phyloP scores from a whole-genome alignment of 441 rosid genomes.

The Pelargonium australe region DNA sequence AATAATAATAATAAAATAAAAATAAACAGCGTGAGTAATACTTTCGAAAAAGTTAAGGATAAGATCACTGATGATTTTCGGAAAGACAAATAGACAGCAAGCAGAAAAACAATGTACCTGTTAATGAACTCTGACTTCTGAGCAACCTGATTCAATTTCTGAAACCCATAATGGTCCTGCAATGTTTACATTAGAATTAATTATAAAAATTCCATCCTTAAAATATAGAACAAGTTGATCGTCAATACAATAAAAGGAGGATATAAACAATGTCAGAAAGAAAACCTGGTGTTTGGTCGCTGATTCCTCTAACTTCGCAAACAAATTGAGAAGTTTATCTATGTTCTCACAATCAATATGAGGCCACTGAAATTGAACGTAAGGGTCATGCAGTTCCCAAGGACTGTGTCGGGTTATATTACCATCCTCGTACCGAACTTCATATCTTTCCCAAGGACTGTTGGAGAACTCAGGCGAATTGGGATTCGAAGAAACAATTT shows the following conservation, averaged over 20 bases:
- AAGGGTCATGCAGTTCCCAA: constrained; percentile 67
- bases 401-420: constrained; percentile 46
- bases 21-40: not conserved
- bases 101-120: constrained; percentile 31
- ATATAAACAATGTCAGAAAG: constrained; percentile 12
- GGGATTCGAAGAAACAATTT: constrained; percentile 36
- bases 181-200: constrained; percentile 19
- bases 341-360: constrained; percentile 37
- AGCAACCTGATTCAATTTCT: constrained; percentile 54
- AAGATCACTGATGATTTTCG: not conserved
- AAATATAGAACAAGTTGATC: not conserved
- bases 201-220: constrained; percentile 1
- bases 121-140: constrained; percentile 59
- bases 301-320: constrained; percentile 46
- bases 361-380: constrained; percentile 38
- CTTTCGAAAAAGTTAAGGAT: not conserved
- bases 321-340: constrained; percentile 39
- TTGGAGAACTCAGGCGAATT: constrained; percentile 54
- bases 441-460: constrained; percentile 74
- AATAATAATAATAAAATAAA: too few relatives aligned
- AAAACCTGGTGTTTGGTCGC: constrained; percentile 45
- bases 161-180: constrained; percentile 65
- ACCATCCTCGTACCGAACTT: constrained; percentile 36
- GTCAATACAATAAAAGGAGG: not conserved
- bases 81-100: not conserved